Evolutionary conservation across 805 yeast genomes (phyloP), one percentile per base, ranked within the genome.

Genomic region (Candida qinlingensis): DNA sequence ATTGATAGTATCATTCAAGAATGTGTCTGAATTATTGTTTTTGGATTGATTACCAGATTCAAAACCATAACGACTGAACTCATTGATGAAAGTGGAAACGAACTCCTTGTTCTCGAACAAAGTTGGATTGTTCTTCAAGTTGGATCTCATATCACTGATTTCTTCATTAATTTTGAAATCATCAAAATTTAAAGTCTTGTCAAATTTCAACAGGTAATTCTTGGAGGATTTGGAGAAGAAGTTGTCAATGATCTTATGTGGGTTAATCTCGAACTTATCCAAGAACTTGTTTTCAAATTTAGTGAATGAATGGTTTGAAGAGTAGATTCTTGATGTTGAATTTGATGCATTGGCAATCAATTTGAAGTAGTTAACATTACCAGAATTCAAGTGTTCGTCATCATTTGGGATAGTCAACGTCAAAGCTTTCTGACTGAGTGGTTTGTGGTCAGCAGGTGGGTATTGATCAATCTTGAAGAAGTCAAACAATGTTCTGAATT

Each of bases 211-310:
- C 13, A 66, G 41, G 45, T 66, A 65, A 38, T 67, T 61, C 52
- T 61, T 65, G 7, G 70, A 66, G 1, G 68, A 62, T 43, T 66
- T 65, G n/a, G 70, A 65, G 45, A 66, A 66, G 41, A 67, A 58
- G 30, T 62, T 58, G 13, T 61, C 66, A 26, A 67, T 60, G 19
- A 67, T 62, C 53, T 61, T 60, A 49, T 61, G 64, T 41, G 68
- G 76, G 42, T 72, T 71, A 41, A 65, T 64, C 39, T 67, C 71
- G 44, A 72, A 72, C 39, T 64, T 73, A 37, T 69, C 74, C 28
- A 70, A 55, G 44, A 71, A 67, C 37, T 72, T 70, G 40, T 65
- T 73, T 46, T 62, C 71, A 41, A 68, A 66, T 53, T 63, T 74
- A 5, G 68, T 73, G 37, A 64, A 62, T 6, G 66, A 60, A 37